Evolutionary conservation across 108 stramenopile genomes (phyloP).

Genomic region (Aurantiochytrium sp.): DNA sequence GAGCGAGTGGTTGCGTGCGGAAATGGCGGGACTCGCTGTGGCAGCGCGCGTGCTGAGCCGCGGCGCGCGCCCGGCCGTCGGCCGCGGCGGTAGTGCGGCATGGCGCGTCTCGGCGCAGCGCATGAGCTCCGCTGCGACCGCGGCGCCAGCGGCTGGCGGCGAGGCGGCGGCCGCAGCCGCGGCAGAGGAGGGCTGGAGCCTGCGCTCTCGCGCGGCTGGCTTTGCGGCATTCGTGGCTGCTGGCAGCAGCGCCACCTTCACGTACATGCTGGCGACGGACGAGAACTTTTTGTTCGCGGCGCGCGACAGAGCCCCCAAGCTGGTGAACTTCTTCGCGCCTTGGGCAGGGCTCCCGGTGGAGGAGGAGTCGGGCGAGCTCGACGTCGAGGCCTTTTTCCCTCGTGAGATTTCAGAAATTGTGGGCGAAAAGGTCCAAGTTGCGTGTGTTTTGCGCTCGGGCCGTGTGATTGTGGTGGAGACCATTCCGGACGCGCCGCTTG

Average conservation of each 20-base stretch:
- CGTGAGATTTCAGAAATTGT: neutral
- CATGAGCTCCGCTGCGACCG: neutral
- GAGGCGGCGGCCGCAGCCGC: neutral
- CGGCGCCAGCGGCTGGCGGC: neutral
- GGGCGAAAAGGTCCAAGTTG: constrained; percentile 1
- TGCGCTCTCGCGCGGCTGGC: neutral
- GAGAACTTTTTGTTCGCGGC: neutral
- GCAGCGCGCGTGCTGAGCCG: too few relatives aligned
- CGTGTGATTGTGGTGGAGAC: neutral
- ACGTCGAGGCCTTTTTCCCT: neutral
- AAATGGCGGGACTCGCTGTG: too few relatives aligned
- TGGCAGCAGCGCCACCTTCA: neutral
- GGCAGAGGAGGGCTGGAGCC: neutral
- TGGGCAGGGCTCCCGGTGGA: neutral
- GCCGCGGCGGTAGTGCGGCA: too few relatives aligned
- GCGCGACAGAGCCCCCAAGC: neutral
- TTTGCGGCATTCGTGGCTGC: neutral
- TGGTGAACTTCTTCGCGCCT: neutral
- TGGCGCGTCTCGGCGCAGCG: too few relatives aligned
- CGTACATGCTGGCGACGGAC: constrained; percentile 5
- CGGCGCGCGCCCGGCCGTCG: too few relatives aligned
- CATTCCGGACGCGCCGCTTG: neutral
- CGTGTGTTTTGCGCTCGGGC: neutral
- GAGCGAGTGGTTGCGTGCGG: too few relatives aligned
- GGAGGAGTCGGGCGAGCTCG: neutral